A percentile compares a stretch with the other conserved stretches of the same genome.
Evolutionary conservation across 768 basidiomycete genomes (phyloP).

Genomic region (Lactarius sp.): DNA sequence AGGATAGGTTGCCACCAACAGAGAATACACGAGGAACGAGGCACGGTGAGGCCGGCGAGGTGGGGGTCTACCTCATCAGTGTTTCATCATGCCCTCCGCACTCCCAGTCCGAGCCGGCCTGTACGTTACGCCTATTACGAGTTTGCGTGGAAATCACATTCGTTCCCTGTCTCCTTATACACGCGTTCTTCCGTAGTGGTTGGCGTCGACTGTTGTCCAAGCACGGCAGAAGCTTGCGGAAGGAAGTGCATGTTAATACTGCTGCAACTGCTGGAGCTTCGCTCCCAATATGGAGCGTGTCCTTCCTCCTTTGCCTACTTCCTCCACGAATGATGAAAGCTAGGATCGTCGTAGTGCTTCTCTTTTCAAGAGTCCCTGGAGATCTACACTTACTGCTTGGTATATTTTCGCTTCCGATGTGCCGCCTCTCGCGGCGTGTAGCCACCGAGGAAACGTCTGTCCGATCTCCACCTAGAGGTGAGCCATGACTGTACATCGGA

Average conservation of each 20-base stretch:
- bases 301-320: slow-evolving; percentile 11
- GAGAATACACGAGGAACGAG: neutral
- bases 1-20: neutral
- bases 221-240: slow-evolving; percentile 9
- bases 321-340: neutral
- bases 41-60: slow-evolving; percentile 2
- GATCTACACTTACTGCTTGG: neutral
- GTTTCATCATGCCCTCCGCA: neutral
- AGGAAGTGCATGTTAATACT: neutral
- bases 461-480: slow-evolving; percentile 11
- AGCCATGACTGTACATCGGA: slow-evolving; percentile 4
- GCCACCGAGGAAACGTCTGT: neutral
- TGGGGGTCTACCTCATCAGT: neutral
- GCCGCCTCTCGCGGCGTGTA: neutral
- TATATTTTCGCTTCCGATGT: neutral
- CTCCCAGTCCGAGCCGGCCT: neutral
- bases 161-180: neutral
- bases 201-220: slow-evolving; percentile 8
- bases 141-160: neutral
- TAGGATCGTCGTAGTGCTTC: slow-evolving; percentile 10
- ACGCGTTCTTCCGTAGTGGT: neutral
- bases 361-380: slow-evolving; percentile 1
- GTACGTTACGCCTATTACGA: neutral
- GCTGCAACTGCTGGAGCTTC: neutral
- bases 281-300: slow-evolving; percentile 11